Base-by-base conservation (phyloP, 1,139 yeast genomes). In the Geotrichum fermentans region DNA sequence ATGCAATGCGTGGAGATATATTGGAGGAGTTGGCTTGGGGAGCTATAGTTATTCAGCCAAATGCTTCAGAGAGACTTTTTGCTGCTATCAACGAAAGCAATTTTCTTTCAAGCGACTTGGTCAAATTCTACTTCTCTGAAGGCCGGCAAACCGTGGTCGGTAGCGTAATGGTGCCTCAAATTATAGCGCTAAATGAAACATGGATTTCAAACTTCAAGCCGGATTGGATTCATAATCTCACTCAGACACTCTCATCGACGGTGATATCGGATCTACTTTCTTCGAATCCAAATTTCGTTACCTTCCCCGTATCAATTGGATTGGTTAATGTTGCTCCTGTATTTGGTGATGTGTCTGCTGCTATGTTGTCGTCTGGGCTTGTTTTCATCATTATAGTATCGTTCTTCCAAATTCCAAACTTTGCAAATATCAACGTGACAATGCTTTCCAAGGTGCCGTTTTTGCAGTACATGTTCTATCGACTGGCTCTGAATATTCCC, bases 361-460 rank as follows among this genome's bases (percentile, higher is more conserved):
- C 87, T 0, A 87, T 90, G 1, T 64, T 79, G 6, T 87, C 83
- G 63, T 81, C 85, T 55, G 95, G 95, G 43, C 71, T 83, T 51
- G 83, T 87, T 64, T 86, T 80, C 65, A 72, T 83, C 62, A 76
- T 86, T 56, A 80, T 87, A 64, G 67, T 85, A 49, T 80, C 95
- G 1, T 73, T 78, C 55, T 74, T 77, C 67, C 79, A 78, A 55
- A 74, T 81, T 59, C 75, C 78, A 52, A 73, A 82, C 62, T 80
- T 81, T 61, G 71, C 70, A 18, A 77, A 77, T 4, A 62, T 79
- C 30, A 85, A 83, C 61, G 65, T 65, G 53, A 62, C 70, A 30
- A 72, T 82, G 45, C 69, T 77, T 8, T 70, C 70, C 49, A 64
- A 63, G 52, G 58, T 81, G 50, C 73, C 70, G 47, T 71, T 74